These are phyloP conservation scores for Piromyces sp. DNA, from an alignment of 192 early-diverging fungal species.

Conservation along the genomic window DNA sequence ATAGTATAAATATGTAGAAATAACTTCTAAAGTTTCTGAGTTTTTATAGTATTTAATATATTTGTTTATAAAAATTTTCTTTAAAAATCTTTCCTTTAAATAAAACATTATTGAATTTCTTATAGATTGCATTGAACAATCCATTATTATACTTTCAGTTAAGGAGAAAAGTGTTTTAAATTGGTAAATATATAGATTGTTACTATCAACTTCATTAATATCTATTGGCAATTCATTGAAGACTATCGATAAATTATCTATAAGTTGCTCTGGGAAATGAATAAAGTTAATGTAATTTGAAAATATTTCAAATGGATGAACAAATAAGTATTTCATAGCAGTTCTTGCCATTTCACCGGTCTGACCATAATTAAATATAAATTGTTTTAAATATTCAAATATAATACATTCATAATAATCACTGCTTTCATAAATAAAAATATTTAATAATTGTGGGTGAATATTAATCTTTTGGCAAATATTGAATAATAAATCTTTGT, in stretches of 20 bases:
- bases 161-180: background rate
- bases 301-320: background rate
- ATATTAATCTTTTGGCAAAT: background rate
- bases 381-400: background rate
- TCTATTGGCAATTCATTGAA: background rate
- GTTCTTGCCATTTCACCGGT: background rate
- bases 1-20: background rate
- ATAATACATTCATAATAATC: background rate
- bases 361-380: background rate
- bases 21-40: background rate
- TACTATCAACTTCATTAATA: background rate
- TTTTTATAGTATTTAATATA: background rate
- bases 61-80: background rate
- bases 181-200: background rate
- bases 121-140: background rate
- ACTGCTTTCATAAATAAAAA: background rate
- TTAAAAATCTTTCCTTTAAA: background rate
- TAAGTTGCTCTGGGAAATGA: background rate
- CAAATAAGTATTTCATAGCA: background rate
- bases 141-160: background rate
- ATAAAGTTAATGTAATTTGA: background rate
- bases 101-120: background rate
- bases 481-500: background rate
- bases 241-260: background rate
- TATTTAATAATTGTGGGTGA: background rate